These are phyloP conservation scores for Phaeoacremonium minimum DNA, from an alignment of 2,329 filamentous ascomycete species.

Conservation along the genomic window DNA sequence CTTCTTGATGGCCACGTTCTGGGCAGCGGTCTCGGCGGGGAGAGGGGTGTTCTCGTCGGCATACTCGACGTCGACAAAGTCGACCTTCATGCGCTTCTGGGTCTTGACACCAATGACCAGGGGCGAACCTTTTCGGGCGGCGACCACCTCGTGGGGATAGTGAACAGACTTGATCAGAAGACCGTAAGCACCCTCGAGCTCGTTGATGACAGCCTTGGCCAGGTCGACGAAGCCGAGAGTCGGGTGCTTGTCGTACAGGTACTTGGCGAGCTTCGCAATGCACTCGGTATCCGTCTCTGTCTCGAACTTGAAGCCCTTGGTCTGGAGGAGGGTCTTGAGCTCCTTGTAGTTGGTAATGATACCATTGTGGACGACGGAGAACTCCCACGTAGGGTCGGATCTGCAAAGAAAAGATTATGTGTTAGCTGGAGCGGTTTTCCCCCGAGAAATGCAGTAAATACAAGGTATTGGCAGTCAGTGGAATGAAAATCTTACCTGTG, in stretches of 20 bases:
- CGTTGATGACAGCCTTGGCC: conserved; percentile 95
- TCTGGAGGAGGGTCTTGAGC: conserved; percentile 84
- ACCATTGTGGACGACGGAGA: conserved; percentile 96
- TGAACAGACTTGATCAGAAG: conserved; percentile 97
- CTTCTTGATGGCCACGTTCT: conserved; percentile 97
- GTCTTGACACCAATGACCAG: conserved; percentile 97
- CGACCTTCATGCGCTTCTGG: conserved; percentile 98
- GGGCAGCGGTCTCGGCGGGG: conserved; percentile 88
- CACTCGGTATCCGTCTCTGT: conserved; percentile 99
- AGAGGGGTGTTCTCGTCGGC: conserved; percentile 79
- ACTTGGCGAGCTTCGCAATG: conserved; percentile 98
- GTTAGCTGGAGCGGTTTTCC: conserved; percentile 10
- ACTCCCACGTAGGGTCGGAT: conserved; percentile 94
- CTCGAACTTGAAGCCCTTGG: conserved; percentile 98
- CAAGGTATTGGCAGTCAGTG: too few relatives aligned
- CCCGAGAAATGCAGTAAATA: neutral
- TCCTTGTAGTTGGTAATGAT: conserved; percentile 99
- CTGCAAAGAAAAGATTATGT: conserved; percentile 37
- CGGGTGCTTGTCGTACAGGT: conserved; percentile 92
- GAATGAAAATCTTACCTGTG: conserved; percentile 79
- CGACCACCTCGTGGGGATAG: conserved; percentile 96
- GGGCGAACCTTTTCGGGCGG: conserved; percentile 96
- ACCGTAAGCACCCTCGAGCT: conserved; percentile 96
- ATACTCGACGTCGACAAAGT: conserved; percentile 99
- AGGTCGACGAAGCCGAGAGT: conserved; percentile 94